Evolutionary conservation across 176 grass and related monocot species (phyloP), one percentile per base, ranked within the genome.

Genomic region (Elaeis guineensis): DNA sequence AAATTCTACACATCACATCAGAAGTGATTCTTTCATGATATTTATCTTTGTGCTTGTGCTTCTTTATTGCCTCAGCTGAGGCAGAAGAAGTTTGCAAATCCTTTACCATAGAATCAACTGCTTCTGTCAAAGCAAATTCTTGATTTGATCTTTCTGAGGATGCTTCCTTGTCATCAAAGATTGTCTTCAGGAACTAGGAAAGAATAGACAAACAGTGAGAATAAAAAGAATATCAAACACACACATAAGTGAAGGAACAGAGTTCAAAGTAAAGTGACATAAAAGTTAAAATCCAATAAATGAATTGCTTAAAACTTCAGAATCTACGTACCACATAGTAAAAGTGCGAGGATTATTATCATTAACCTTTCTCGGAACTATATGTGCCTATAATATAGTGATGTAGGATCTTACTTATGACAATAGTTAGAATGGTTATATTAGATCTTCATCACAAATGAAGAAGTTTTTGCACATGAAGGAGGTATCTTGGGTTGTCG

Each of bases 131-230:
- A 24, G 35, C 35, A 50, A 64, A 16, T 39, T 64, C 62, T 64
- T 51, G 44, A 20, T 64, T 32, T 50, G 39, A 64, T 64, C 20
- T 64, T 50, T 64, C 62, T 23, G 62, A 51, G 25, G 44, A 51
- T 50, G 35, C 16, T 50, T 22, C 62, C 16, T 51, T 24, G 39
- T 21, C 18, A n/a, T 64, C 62, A 64, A 64, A 64, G 9, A 64
- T 17, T 8, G 15, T 51, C 35, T 20, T 5, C 44, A 64, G 5
- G 35, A 50, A 64, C 62, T 64, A 63, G 61, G 3, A 48, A 49
- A 18, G 12, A 4, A 16, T 16, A 5, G 18, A 24, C 5, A 50
- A 50, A 50, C 16, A 16, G 21, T 17, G 3, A 17, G n/a, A 18
- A 19, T 4, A 1, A 49, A 50, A 22, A 22, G 11, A 15, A 48